Base-by-base conservation (phyloP, 2,329 filamentous ascomycete species). In the Parafenestella ontariensis region DNA sequence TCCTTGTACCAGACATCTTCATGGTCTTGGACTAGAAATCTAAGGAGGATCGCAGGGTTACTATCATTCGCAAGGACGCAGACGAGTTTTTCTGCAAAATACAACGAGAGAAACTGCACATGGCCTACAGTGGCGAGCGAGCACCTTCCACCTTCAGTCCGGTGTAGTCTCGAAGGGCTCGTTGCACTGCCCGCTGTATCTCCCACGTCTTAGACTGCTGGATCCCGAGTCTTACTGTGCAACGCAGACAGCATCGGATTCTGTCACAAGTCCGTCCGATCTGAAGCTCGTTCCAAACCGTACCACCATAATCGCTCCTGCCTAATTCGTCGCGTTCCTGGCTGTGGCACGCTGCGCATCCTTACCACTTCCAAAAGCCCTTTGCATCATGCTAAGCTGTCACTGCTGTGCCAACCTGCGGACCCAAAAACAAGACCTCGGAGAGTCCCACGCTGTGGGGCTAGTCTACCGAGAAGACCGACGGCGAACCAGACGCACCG, bases 121-220 rank as follows among this genome's bases (percentile, higher is more conserved):
- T 26, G 24, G 24, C 6, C 24, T 26, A 26, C 9, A 26, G n/a
- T n/a, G n/a, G n/a, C n/a, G n/a, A n/a, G n/a, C n/a, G n/a, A n/a
- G n/a, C 56, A 59, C 56, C 56, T 59, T 60, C 54, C 42, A 36
- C 34, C 20, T 46, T 49, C 42, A 50, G 56, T 36, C 31, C 39
- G 29, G 37, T 2, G 15, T 40, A 29, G 15, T 17, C n/a, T 28
- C 24, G 41, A 28, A 43, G n/a, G 11, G 15, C 11, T 28, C 36
- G 15, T 23, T 28, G 24, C n/a, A 13, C 20, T 9, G 21, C 31
- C 31, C 20, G 15, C 40, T 44, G 15, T 41, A 24, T 49, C 46
- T 43, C n/a, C 5, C 40, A 33, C 15, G 9, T 20, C 26, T 23
- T 21, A 7, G 29, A 34, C n/a, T n/a, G 33, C 33, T 23, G 9